Base-by-base conservation (phyloP, 2,329 filamentous ascomycete species). In the Mycosphaerella sp. region DNA sequence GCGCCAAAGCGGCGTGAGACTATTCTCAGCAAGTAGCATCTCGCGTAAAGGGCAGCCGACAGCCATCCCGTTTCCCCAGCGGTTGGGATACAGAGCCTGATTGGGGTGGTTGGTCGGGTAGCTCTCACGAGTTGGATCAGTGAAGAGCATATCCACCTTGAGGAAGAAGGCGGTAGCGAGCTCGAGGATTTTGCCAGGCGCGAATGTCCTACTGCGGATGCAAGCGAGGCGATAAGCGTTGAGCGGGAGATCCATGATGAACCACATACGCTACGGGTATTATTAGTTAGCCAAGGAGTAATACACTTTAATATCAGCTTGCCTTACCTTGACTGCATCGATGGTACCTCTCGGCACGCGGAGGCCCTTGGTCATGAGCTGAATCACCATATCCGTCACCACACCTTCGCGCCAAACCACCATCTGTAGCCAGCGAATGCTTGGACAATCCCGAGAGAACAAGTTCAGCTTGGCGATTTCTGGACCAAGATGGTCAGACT, bases 101-200 rank as follows among this genome's bases (percentile, higher is more conserved):
- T 47, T 48, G 16, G 50, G 40, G 36, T 54, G 43, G 42, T 57
- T 55, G 37, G 46, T 17, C 4, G 52, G 55, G 7, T 48, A 59
- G 35, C 59, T 21, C 3, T 49, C 42, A 27, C 53, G 74, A 18
- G 80, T 64, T 0, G 86, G 84, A 57, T 87, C 77, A 51, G 78
- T 80, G 67, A 88, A 82, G 48, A 75, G 74, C 78, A 89, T 81
- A 62, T 81, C 76, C 13, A 93, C 76, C 70, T 91, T 90, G 55
- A 87, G 63, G 57, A 87, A 72, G 70, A 91, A 83, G 53, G 84
- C 67, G 40, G 82, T 79, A 2, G 79, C 74, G 44, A 79, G 74
- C 62, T 80, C 78, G 8, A 93, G 66, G 62, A 87, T 81, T 3
- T 65, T 53, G 50, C 84, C 71, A 8, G 75, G 71, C 75, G 85